A percentile compares a stretch with the other conserved stretches of the same genome.
Conservation (phyloP, 2,329 filamentous ascomycete genomes). For the Colletotrichum tofieldiae region DNA sequence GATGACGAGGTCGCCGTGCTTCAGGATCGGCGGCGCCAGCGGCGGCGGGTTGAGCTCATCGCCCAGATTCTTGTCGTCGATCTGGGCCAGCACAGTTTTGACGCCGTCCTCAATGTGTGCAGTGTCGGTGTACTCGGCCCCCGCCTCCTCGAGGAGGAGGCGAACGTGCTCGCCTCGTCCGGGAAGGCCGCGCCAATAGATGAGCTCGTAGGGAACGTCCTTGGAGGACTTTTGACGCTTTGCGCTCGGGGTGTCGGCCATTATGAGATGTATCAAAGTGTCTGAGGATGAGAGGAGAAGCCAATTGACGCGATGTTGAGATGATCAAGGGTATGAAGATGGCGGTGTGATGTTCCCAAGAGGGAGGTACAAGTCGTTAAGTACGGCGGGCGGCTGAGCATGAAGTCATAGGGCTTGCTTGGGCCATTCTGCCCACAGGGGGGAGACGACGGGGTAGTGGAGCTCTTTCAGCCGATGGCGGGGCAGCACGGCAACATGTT, state of each 20-base stretch:
- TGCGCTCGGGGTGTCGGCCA: slow-evolving; percentile 43
- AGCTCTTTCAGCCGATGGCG: slow-evolving; percentile 27
- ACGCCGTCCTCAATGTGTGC: slow-evolving; percentile 65
- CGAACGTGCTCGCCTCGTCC: slow-evolving; percentile 84
- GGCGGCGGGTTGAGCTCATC: slow-evolving; percentile 74
- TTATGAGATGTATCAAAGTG: not conserved
- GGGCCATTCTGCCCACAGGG: slow-evolving; percentile 23
- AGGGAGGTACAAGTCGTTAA: not conserved
- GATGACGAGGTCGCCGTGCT: slow-evolving; percentile 73
- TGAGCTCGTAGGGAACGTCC: slow-evolving; percentile 71
- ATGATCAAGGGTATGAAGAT: not conserved
- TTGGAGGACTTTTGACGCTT: slow-evolving; percentile 56
- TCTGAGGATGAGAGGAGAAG: not conserved
- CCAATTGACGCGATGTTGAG: not conserved
- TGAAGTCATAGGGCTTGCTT: slow-evolving; percentile 33
- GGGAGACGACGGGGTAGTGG: slow-evolving; percentile 27
- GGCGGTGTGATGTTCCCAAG: slow-evolving; percentile 4
- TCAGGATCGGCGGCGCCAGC: slow-evolving; percentile 78
- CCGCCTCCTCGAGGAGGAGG: slow-evolving; percentile 79
- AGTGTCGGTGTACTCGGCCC: slow-evolving; percentile 75
- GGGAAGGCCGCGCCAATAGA: slow-evolving; percentile 81
- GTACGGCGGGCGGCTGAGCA: slow-evolving; percentile 19
- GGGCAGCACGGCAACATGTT: slow-evolving; percentile 25
- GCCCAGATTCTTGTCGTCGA: slow-evolving; percentile 61
- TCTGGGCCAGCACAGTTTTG: slow-evolving; percentile 63